A percentile compares a stretch with the other conserved stretches of the same genome.
Evolutionary conservation across 108 stramenopile genomes (phyloP).

Genomic region (Fistulifera solaris): DNA sequence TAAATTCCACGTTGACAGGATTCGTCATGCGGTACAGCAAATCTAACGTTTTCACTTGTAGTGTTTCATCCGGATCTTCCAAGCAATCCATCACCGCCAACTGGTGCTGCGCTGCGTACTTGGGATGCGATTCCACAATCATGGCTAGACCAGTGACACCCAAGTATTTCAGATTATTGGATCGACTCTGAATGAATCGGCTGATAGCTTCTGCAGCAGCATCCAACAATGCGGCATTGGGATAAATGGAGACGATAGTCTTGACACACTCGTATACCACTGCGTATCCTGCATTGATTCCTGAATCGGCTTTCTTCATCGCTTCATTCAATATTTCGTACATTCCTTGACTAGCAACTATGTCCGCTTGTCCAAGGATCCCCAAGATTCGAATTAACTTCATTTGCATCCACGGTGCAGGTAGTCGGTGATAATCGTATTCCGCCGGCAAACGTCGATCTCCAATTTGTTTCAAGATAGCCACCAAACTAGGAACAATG

Average conservation of each 20-base stretch:
- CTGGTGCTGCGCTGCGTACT: constrained; percentile 96
- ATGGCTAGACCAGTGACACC: constrained; percentile 94
- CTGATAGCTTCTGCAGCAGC: constrained; percentile 91
- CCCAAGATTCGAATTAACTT: constrained; percentile 89
- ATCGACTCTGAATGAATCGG: constrained; percentile 81
- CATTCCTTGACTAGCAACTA: constrained; percentile 77
- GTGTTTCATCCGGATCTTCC: constrained; percentile 96
- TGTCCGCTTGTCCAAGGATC: constrained; percentile 83
- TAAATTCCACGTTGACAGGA: constrained; percentile 97
- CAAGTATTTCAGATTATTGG: constrained; percentile 96
- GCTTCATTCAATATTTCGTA: constrained; percentile 95
- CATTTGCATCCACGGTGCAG: constrained; percentile 99
- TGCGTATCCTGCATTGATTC: constrained; percentile 98
- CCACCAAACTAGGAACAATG: constrained; percentile 87
- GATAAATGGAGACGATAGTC: constrained; percentile 94
- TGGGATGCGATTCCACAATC: constrained; percentile 93
- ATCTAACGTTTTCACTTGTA: constrained; percentile 96
- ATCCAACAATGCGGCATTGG: constrained; percentile 91
- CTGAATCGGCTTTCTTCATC: constrained; percentile 94
- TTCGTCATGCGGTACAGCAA: constrained; percentile 97
- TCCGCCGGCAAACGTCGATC: constrained; percentile 96
- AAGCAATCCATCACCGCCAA: constrained; percentile 98
- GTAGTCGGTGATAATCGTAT: constrained; percentile 97
- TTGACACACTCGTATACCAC: constrained; percentile 95
- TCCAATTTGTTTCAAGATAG: constrained; percentile 94